Evolutionary conservation across 768 basidiomycete genomes (phyloP).

Genomic region (Trametes maxima): DNA sequence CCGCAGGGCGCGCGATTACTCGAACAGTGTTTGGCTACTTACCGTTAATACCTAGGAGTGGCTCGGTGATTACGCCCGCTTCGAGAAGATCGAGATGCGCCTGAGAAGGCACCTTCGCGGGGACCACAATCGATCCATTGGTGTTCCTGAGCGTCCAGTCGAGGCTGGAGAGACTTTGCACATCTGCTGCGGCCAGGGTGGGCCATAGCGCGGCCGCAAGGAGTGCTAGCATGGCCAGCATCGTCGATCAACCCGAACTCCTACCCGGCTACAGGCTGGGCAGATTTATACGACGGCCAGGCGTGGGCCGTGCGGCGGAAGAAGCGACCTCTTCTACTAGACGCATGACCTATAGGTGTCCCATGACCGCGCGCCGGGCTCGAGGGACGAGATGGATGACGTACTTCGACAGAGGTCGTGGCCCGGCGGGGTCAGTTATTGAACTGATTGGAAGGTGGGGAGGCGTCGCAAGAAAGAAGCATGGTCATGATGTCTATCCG

Average conservation of each 20-base stretch:
- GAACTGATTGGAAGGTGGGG: background rate
- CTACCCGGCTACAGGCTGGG: background rate
- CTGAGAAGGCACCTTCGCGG: slow-evolving; percentile 54
- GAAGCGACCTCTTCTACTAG: background rate
- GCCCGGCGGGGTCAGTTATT: background rate
- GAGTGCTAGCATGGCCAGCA: background rate
- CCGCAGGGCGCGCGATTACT: background rate
- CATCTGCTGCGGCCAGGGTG: slow-evolving; percentile 19
- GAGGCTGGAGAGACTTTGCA: slow-evolving; percentile 47
- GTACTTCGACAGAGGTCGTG: background rate
- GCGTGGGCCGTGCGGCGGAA: background rate
- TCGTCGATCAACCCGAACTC: background rate
- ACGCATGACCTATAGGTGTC: slow-evolving; percentile 2
- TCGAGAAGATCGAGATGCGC: slow-evolving; percentile 54
- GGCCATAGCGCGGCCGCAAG: slow-evolving; percentile 14
- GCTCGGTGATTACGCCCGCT: slow-evolving; percentile 56
- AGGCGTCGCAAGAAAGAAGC: background rate
- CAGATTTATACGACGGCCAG: background rate
- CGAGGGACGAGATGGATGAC: background rate
- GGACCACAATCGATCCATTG: slow-evolving; percentile 56
- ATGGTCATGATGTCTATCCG: background rate
- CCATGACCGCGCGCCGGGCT: background rate
- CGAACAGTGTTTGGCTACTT: background rate
- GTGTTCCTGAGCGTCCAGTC: slow-evolving; percentile 56
- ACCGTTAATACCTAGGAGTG: slow-evolving; percentile 58